Conservation (phyloP, 768 basidiomycete genomes). For the Pleurotus ostreatus region DNA sequence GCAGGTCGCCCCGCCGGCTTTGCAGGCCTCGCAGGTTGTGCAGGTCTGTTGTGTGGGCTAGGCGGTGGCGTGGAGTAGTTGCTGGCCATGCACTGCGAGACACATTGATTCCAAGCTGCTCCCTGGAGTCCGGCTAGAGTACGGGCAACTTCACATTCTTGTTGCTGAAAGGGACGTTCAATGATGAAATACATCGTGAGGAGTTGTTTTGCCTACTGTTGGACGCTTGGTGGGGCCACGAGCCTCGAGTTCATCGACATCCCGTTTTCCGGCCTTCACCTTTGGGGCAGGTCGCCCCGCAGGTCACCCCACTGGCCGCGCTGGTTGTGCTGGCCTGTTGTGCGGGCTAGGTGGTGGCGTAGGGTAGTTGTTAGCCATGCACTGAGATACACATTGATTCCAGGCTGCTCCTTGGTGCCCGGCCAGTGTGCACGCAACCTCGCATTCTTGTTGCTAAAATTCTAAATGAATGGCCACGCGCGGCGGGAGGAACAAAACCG, state of each 20-base stretch:
- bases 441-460: background rate
- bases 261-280: no score
- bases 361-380: constrained; percentile 3
- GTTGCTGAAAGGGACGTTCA: background rate
- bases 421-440: background rate
- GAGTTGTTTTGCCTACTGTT: background rate
- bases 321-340: background rate
- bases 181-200: background rate
- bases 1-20: background rate
- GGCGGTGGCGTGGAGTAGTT: constrained; percentile 1
- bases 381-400: background rate
- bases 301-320: no score
- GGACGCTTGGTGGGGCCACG: constrained; percentile 1
- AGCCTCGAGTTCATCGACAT: background rate
- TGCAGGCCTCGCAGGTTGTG: no score
- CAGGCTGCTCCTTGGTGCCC: background rate
- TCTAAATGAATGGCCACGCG: background rate
- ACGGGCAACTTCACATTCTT: constrained; percentile 5
- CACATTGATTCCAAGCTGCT: background rate
- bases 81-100: background rate
- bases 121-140: background rate
- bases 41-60: background rate
- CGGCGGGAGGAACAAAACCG: background rate
- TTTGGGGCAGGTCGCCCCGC: background rate
- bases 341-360: background rate